Base-by-base conservation (phyloP, 257 asterid genomes). In the Petunia axillaris region DNA sequence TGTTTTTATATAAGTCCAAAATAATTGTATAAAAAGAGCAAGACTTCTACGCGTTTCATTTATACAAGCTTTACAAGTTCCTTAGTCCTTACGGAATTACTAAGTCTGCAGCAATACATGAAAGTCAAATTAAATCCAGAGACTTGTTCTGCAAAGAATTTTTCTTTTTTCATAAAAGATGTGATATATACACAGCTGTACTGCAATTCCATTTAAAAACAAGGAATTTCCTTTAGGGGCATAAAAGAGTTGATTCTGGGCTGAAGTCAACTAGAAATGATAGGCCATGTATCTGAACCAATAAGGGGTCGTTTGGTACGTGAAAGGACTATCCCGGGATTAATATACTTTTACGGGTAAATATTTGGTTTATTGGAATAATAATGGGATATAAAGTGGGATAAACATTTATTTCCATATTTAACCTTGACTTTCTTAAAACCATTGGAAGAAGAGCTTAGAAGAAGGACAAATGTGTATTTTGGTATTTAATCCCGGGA, bases 21-120 rank as follows among this genome's bases (percentile, higher is more conserved):
- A 73, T 5, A 35, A 48, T 50, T 3, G 1, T 35, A 50, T 11
- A 50, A 50, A 48, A 73, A 50, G 58, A 73, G 46, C 55, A 52
- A 73, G 4, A 73, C 46, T 71, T 71, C 36, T 7, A 11, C 36
- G 13, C 8, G 55, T 11, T n/a, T 36, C 54, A 35, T 48, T 48
- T 11, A 9, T 46, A 71, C 60, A 73, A 73, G 78, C 36, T 73
- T 6, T 35, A 40, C 62, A 50, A 35, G 46, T 73, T 73, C 78
- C 62, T 73, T 50, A 25, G 25, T 25, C 25, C 25, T 25, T 4
- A 50, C 35, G 4, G 58, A 70, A 50, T 73, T 16, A 43, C 16
- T 67, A 9, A 73, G 41, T 25, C 10, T 16, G 10, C 78, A 55
- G 37, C 41, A 73, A 50, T 70, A 59, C 39, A 70, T 46, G 9